These are phyloP conservation scores for Yarrowia yakushimensis DNA, from an alignment of 805 yeast species.

Conservation along the genomic window DNA sequence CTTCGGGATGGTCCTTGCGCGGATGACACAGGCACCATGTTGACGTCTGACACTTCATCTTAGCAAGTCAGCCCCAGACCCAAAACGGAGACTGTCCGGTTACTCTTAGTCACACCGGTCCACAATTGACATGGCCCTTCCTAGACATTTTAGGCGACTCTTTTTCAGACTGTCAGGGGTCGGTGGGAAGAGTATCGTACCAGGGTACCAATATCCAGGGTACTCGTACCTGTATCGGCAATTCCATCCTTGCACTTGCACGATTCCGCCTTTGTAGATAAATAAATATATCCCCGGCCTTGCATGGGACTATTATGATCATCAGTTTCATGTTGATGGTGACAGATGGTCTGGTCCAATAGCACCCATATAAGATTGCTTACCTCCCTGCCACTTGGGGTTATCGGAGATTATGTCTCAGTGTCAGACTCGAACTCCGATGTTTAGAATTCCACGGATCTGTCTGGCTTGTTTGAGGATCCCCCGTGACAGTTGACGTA, in stretches of 20 bases:
- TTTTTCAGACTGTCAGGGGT: too few relatives aligned
- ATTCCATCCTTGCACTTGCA: too few relatives aligned
- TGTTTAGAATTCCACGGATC: not conserved
- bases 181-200: too few relatives aligned
- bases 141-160: too few relatives aligned
- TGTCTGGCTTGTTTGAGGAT: not conserved
- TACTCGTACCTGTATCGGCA: too few relatives aligned
- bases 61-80: too few relatives aligned
- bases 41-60: not conserved
- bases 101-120: not conserved
- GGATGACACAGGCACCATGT: not conserved
- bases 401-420: not conserved
- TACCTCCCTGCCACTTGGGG: not conserved
- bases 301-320: not conserved
- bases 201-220: too few relatives aligned
- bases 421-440: not conserved
- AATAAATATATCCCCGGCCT: too few relatives aligned
- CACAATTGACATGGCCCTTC: not conserved
- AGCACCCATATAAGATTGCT: not conserved
- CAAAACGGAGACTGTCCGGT: not conserved
- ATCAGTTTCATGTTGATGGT: not conserved
- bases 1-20: not conserved
- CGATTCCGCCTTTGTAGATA: too few relatives aligned
- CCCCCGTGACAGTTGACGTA: not conserved
- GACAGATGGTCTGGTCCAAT: not conserved